Evolutionary conservation across 2,329 filamentous ascomycete species (phyloP), one percentile per base, ranked within the genome.

Genomic region (Pezicula neosporulosa): DNA sequence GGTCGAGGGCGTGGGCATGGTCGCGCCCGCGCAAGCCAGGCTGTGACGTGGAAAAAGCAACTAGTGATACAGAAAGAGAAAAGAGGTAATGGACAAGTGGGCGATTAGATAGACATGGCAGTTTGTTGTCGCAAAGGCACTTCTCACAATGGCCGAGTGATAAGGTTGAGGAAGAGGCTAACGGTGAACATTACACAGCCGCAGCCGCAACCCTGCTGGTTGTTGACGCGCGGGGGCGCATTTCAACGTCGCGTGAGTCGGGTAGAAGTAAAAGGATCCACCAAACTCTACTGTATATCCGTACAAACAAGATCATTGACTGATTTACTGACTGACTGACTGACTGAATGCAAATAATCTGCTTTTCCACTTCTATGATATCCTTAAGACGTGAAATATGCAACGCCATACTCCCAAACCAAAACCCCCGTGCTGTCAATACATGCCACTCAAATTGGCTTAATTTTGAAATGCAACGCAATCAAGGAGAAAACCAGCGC

Each of bases 401-500:
- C 13, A 54, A 57, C 51, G 54, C 51, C 59, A 70, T 68, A 61
- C 62, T 56, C 62, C 59, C 47, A 47, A 44, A 36, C 16, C 33
- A 44, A 49, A 48, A 19, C 39, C 37, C 33, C 43, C 46, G 24
- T 24, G 37, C 28, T 24, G 35, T 48, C 19, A 44, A 33, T 43
- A 33, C 24, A 24, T 6, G 5, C 43, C 39, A n/a, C 50, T 66
- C 66, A 89, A 60, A 89, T 89, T 3, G 86, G 86, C 75, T 89
- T 89, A 70, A 89, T 89, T 86, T 99, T 99, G 78, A 99, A 99
- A 74, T 99, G 94, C 57, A 99, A 79, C 2, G 90, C 90, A 63
- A 97, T 99, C 59, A 99, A 73, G 49, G 93, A 97, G 71, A 99
- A 99, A 3, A 99, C 90, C 36, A 99, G 77, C 0, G 94, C 94